phyloP scores from a whole-genome alignment of 2,329 filamentous ascomycete species.

The Colletotrichum lindemuthianum region DNA sequence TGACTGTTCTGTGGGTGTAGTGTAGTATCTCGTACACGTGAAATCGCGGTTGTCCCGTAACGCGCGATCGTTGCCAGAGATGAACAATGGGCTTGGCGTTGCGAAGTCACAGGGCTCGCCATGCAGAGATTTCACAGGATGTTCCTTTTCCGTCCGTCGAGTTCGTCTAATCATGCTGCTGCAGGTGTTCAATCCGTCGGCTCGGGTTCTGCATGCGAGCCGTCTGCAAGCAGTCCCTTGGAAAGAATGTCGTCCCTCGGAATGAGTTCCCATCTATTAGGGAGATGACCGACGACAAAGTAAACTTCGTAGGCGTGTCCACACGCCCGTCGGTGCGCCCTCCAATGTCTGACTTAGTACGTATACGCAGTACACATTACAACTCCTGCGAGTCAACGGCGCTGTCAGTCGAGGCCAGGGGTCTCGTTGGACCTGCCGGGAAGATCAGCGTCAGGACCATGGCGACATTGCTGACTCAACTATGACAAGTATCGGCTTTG shows the following conservation, averaged over 20 bases:
- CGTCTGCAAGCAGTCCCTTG: constrained; percentile 32
- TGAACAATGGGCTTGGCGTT: constrained; percentile 14
- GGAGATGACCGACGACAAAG: constrained; percentile 21
- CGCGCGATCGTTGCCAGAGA: background rate
- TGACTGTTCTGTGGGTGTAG: background rate
- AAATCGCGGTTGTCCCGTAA: background rate
- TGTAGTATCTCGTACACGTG: too few relatives aligned
- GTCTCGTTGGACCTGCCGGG: constrained; percentile 24
- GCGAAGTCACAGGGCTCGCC: constrained; percentile 23
- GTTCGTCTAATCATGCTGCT: constrained; percentile 29
- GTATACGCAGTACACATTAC: too few relatives aligned
- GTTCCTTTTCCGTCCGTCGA: constrained; percentile 16
- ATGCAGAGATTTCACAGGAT: constrained; percentile 18
- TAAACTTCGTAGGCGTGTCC: constrained; percentile 23
- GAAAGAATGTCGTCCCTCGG: background rate
- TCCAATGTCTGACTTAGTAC: constrained; percentile 2
- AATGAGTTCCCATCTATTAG: background rate
- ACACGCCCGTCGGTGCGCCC: constrained; percentile 28
- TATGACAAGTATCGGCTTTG: constrained; percentile 20
- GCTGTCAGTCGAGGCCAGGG: constrained; percentile 26
- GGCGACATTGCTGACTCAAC: constrained; percentile 31
- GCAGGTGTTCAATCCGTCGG: background rate
- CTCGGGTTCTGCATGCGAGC: constrained; percentile 16
- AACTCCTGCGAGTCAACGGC: constrained; percentile 29
- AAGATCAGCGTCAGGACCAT: constrained; percentile 29